phyloP scores from a whole-genome alignment of 1,139 yeast species.

The Pichia sp. region DNA sequence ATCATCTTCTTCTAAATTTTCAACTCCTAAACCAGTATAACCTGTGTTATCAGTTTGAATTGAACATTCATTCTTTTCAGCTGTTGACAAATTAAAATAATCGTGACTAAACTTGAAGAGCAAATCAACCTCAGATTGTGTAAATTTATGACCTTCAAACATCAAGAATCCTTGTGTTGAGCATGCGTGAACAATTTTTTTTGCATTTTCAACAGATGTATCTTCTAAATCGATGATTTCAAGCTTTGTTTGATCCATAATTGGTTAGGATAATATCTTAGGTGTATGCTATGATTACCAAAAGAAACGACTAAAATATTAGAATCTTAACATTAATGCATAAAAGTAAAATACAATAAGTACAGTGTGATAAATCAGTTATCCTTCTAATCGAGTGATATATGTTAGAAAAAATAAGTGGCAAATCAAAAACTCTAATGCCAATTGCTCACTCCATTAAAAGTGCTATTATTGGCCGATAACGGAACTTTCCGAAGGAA shows the following conservation, averaged over 20 bases:
- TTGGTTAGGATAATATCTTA: too few species aligned
- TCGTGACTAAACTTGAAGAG: slow-evolving; percentile 39
- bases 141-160: slow-evolving; percentile 50
- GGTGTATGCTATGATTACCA: too few species aligned
- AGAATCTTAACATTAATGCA: too few species aligned
- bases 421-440: too few species aligned
- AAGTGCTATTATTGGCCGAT: too few species aligned
- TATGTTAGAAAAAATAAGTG: too few species aligned
- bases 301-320: too few species aligned
- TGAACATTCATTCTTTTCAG: slow-evolving; percentile 34
- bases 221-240: slow-evolving; percentile 41
- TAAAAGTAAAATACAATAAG: too few species aligned
- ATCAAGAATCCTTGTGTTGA: slow-evolving; percentile 50
- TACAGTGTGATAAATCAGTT: too few species aligned
- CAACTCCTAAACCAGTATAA: slow-evolving; percentile 45
- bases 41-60: slow-evolving; percentile 43
- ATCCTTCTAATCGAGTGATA: too few species aligned
- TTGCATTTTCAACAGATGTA: slow-evolving; percentile 34
- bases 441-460: too few species aligned
- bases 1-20: slow-evolving; percentile 43
- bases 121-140: slow-evolving; percentile 38
- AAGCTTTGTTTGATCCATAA: slow-evolving; percentile 27
- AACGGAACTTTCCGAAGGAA: too few species aligned
- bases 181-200: slow-evolving; percentile 42
- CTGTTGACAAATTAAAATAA: slow-evolving; percentile 39